Evolutionary conservation across 108 stramenopile genomes (phyloP).

Genomic region (Cyclotella baltica): DNA sequence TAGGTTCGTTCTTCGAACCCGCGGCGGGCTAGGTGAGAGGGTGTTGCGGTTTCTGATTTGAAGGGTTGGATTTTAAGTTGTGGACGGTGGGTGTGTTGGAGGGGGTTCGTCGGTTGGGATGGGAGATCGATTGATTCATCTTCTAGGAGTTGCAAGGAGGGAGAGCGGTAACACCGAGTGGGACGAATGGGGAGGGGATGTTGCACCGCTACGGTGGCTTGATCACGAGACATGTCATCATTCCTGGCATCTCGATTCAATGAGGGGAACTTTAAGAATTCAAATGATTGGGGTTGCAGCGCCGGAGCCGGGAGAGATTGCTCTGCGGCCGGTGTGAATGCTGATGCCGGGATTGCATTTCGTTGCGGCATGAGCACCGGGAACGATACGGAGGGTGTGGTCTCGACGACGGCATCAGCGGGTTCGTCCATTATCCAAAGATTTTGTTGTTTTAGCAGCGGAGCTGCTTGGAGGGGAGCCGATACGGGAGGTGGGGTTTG

Average conservation of each 20-base stretch:
- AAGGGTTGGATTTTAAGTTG: constrained; percentile 6
- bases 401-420: neutral
- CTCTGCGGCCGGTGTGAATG: neutral
- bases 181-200: constrained; percentile 12
- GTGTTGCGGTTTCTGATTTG: constrained; percentile 11
- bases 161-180: neutral
- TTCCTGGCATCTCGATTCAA: neutral
- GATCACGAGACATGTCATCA: neutral
- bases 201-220: neutral
- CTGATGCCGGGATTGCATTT: neutral
- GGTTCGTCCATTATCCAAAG: neutral
- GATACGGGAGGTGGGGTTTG: constrained; percentile 3
- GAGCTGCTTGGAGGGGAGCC: neutral
- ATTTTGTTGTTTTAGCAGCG: constrained; percentile 4
- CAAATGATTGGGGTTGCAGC: neutral
- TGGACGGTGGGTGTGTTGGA: neutral
- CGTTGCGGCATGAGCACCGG: constrained; percentile 5
- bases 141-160: constrained; percentile 11
- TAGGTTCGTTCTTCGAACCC: constrained; percentile 27
- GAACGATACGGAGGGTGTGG: neutral
- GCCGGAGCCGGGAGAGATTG: neutral
- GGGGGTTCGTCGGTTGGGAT: neutral
- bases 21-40: constrained; percentile 19
- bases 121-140: neutral
- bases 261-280: constrained; percentile 10